These are phyloP conservation scores for Zangia roseola DNA, from an alignment of 768 basidiomycete genomes.

Conservation along the genomic window DNA sequence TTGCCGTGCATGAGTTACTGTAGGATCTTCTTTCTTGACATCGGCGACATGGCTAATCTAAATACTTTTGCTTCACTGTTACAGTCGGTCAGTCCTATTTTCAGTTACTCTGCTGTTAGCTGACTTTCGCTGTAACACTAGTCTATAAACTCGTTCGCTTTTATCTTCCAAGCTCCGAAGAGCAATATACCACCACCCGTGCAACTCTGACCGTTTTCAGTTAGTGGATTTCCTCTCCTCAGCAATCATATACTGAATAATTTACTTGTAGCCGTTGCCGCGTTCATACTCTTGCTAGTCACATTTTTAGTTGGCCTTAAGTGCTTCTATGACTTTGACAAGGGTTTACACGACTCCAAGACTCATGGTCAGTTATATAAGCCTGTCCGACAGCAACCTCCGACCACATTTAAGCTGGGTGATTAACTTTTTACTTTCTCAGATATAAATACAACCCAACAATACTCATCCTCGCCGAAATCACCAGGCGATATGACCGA, in stretches of 20 bases:
- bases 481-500: constrained; percentile 46
- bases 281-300: constrained; percentile 70
- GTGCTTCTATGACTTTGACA: constrained; percentile 81
- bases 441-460: constrained; percentile 51
- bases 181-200: constrained; percentile 67
- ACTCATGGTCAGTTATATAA: constrained; percentile 61
- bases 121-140: constrained; percentile 25
- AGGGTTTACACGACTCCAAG: constrained; percentile 74
- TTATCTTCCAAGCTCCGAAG: constrained; percentile 58
- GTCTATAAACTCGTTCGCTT: constrained; percentile 87
- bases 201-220: constrained; percentile 82
- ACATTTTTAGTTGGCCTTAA: constrained; percentile 76
- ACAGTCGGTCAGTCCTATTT: constrained; percentile 29
- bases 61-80: neutral
- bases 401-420: constrained; percentile 32
- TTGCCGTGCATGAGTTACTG: constrained; percentile 74
- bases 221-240: constrained; percentile 35
- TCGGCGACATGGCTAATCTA: constrained; percentile 1
- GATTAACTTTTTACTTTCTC: constrained; percentile 30
- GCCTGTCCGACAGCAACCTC: constrained; percentile 28
- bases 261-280: constrained; percentile 56
- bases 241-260: neutral
- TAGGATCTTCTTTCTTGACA: constrained; percentile 36
- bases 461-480: constrained; percentile 40
- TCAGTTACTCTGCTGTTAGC: neutral